Conservation (phyloP, 208 protist genomes). For the Wallacemonas sp. region DNA sequence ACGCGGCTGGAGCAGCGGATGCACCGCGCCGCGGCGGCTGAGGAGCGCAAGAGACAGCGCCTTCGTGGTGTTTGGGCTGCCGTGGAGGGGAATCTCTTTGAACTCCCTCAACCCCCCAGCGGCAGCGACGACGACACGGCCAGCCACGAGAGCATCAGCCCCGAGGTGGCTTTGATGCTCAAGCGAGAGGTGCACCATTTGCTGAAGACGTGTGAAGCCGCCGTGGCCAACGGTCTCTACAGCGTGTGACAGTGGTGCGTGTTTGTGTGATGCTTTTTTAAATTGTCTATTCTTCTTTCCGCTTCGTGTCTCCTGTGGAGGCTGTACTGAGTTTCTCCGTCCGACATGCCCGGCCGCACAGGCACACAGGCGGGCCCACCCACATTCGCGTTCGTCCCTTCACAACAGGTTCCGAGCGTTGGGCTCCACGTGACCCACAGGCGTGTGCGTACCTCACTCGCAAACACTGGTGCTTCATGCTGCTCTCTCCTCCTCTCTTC, state of each 20-base stretch:
- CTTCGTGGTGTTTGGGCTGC: not conserved
- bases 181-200: slow-evolving; percentile 2
- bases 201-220: not conserved
- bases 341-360: not conserved
- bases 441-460: too few species aligned
- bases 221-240: not conserved
- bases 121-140: not conserved
- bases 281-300: not conserved
- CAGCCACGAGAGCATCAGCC: not conserved
- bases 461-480: too few species aligned
- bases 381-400: too few species aligned
- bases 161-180: not conserved
- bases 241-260: not conserved
- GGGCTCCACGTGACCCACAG: too few species aligned
- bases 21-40: not conserved
- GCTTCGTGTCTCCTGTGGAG: not conserved
- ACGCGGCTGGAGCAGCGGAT: slow-evolving; percentile 4
- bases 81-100: not conserved
- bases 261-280: too few species aligned
- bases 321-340: too few species aligned
- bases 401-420: too few species aligned
- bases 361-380: too few species aligned
- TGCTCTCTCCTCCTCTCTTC: too few species aligned
- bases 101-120: not conserved
- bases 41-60: not conserved